Conservation (phyloP, 352 stramenopile species). For the Pythium plurisporium region DNA sequence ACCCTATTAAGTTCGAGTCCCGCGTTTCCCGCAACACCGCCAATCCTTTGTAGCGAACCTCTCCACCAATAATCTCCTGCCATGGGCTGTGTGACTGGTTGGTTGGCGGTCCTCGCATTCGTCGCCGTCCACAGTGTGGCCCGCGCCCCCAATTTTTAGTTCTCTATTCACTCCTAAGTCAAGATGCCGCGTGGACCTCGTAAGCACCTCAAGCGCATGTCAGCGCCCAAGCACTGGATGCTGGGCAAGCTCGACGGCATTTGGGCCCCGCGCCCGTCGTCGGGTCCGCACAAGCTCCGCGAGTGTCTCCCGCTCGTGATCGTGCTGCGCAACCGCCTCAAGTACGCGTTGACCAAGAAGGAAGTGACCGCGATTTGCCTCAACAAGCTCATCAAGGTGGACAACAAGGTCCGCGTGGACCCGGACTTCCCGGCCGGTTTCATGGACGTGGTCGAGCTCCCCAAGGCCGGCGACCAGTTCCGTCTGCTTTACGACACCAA, state of each 20-base stretch:
- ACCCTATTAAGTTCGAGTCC: background rate
- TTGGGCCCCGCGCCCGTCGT: slow-evolving; percentile 91
- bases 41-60: background rate
- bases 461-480: slow-evolving; percentile 97
- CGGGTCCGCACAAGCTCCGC: slow-evolving; percentile 97
- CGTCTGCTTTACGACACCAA: slow-evolving; percentile 98
- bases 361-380: slow-evolving; percentile 99
- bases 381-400: slow-evolving; percentile 98
- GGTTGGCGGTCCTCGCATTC: background rate
- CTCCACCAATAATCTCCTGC: background rate
- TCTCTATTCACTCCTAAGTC: slow-evolving; percentile 27
- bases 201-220: slow-evolving; percentile 88
- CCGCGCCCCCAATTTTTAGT: slow-evolving; percentile 9
- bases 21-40: background rate
- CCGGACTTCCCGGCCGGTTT: slow-evolving; percentile 98
- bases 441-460: slow-evolving; percentile 99
- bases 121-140: too few species aligned
- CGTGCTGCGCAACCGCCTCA: slow-evolving; percentile 98
- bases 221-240: slow-evolving; percentile 87
- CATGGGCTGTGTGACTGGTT: background rate
- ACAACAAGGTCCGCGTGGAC: slow-evolving; percentile 97
- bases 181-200: slow-evolving; percentile 80
- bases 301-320: slow-evolving; percentile 98
- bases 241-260: slow-evolving; percentile 90
- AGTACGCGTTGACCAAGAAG: slow-evolving; percentile 98